Evolutionary conservation across 805 yeast genomes (phyloP), one percentile per base, ranked within the genome.

Genomic region (Candida oleophila): DNA sequence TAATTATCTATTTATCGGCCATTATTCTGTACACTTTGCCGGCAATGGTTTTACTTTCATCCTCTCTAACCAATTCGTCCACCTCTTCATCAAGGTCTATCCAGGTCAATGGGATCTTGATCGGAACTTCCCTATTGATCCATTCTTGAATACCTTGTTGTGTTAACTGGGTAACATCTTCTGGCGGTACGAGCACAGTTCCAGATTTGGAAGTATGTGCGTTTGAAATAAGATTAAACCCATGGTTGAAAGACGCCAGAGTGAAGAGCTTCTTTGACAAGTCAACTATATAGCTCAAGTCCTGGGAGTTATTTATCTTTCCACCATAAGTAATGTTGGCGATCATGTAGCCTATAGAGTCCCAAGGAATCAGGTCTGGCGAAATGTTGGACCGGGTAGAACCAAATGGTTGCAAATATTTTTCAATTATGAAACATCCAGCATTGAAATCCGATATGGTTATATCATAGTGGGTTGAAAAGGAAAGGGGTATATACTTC

Each of bases 401-500:
- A 9, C 59, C 49, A 19, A 64, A 55, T 5, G 62, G 60, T 4
- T 38, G 45, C n/a, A 83, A 56, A 55, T 77, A 58, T 40, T 68
- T 64, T 36, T 69, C 69, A 42, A 83, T 61, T 16, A 81, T 67
- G 42, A 50, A 56, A 3, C 73, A 51, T 1, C 81, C 83, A 19
- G 80, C 70, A 9, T 67, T 64, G 45, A 84, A 75, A 59, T 91
- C 97, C n/a, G 82, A 64, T 47, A 87, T 88, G 57, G 79, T 87
- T 55, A 90, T 78, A 49, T 87, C 95, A 57, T 88, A 85, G 8
- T 53, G 57, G 52, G 77, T 76, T 1, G 65, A 54, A 64, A 87
- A 87, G 1, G 92, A 88, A 2, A 78, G 58, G 0, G 92, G 89
- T 1, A 72, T 74, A 51, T 74, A 84, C 41, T 85, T 69, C 42